A percentile compares a stretch with the other conserved stretches of the same genome.
Conservation (phyloP, 2,329 filamentous ascomycete genomes). For the Aspergillus fructus region DNA sequence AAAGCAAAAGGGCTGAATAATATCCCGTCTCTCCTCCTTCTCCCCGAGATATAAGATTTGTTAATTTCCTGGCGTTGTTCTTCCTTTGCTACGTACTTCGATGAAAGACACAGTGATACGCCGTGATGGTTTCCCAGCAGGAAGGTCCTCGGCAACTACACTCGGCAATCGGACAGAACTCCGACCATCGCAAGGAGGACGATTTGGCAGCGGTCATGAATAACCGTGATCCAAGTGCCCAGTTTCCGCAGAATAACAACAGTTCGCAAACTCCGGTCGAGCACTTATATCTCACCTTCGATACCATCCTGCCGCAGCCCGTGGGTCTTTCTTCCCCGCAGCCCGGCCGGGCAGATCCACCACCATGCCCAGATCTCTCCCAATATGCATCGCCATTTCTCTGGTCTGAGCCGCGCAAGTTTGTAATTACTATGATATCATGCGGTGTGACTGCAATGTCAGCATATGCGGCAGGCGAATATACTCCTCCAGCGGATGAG, state of each 20-base stretch:
- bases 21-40: not conserved
- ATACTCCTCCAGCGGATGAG: slow-evolving; percentile 66
- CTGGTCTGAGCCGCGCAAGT: slow-evolving; percentile 69
- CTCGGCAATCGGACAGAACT: slow-evolving; percentile 5
- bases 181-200: not conserved
- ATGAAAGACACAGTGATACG: not conserved
- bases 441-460: slow-evolving; percentile 72
- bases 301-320: slow-evolving; percentile 53
- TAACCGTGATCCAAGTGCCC: not conserved
- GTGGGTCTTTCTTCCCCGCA: slow-evolving; percentile 26
- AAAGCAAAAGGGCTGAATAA: slow-evolving; percentile 5
- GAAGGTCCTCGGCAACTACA: not conserved
- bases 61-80: not conserved
- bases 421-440: slow-evolving; percentile 66
- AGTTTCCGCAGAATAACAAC: not conserved
- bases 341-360: slow-evolving; percentile 37
- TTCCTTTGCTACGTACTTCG: not conserved
- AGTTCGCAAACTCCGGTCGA: slow-evolving; percentile 36
- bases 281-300: slow-evolving; percentile 60
- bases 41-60: not conserved
- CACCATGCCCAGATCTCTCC: slow-evolving; percentile 63
- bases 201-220: not conserved
- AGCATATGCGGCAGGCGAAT: slow-evolving; percentile 76
- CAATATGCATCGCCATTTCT: slow-evolving; percentile 67
- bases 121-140: not conserved